Evolutionary conservation across 441 rosid genomes (phyloP), one percentile per base, ranked within the genome.

Genomic region (Mallotus repandus): DNA sequence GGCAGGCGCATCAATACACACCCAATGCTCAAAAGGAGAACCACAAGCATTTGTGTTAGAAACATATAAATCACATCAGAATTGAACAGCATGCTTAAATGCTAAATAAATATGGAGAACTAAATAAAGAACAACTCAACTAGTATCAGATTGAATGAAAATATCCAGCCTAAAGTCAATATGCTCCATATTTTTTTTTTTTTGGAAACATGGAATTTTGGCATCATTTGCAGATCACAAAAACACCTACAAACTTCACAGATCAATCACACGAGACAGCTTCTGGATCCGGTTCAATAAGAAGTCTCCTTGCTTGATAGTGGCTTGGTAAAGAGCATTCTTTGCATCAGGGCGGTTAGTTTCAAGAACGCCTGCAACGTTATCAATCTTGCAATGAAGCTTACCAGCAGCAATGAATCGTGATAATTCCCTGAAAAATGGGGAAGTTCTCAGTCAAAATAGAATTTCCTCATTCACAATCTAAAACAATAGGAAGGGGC

Each of bases 331-430:
- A 45, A 96, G 94, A 16, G 99, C 97, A 80, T 96, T 96, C 90
- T 96, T 93, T 9, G 96, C 97, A 83, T 96, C 98, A 9, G 98
- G 97, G 21, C 94, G 92, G 80, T 90, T 91, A 1, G 99, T 96
- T 83, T 96, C 99, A 14, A 96, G 90, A 77, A 96, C 97, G 71
- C 98, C 99, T n/a, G 96, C 97, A 74, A 96, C 99, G 82, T 96
- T 96, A 78, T 96, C 98, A 70, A 96, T 93, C 90, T 92, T 93
- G 92, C 99, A 93, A 73, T 96, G 98, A 76, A 96, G 96, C 83
- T 93, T 96, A 70, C 99, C 99, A 8, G 97, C 98, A 7, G 98
- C 97, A 60, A 96, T 93, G 68, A 93, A 96, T 8, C 90, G 89
- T 3, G 97, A 96, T 25, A 94, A 86, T 83, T 96, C 99, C 90